Evolutionary conservation across 352 stramenopile genomes (phyloP), one percentile per base, ranked within the genome.

Genomic region (Aphanomyces stellatus): DNA sequence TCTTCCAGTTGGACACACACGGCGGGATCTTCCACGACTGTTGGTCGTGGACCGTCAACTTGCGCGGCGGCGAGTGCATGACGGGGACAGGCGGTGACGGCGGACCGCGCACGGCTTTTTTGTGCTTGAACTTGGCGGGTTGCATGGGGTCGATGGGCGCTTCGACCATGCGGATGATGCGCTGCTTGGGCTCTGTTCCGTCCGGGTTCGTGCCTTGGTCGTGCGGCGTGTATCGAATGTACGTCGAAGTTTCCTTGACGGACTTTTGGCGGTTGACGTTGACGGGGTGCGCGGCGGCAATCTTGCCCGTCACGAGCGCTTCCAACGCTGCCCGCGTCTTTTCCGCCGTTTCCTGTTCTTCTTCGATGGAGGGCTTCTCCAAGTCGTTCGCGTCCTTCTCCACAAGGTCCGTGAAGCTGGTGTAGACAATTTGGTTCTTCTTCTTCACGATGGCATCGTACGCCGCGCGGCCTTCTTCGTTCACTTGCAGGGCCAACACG

Each of bases 1-100:
- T 99, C 74, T 99, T 99, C 97, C 97, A 99, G 76, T 99, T 99
- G 33, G 95, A 99, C 68, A 99, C 98, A 72, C 96, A 98, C 13
- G 97, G 96, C 22, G 97, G 97, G 68, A 99, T 98, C 82, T 99
- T 99, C 97, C 97, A 99, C 68, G 90, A 90, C 75, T 98, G 86
- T 75, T 98, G 90, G 70, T 98, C 94, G 30, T 91, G 72, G 19
- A 97, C 88, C 17, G 91, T 97, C 24, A 98, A 71, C 72, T 97
- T 96, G 72, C 77, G 93, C 65, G 74, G 93, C 71, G 88, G 98
- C 72, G 73, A 99, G 71, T 97, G 90, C 69, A 96, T 72, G 70
- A 84, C 98, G 62, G 71, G 97, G 75, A 88, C 98, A 35, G 74
- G 95, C 70, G 83, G 96, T 69, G 83, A 90, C 84, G 92, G 67